phyloP scores from a whole-genome alignment of 495 filamentous ascomycete species.

The Daldinia bambusicola region DNA sequence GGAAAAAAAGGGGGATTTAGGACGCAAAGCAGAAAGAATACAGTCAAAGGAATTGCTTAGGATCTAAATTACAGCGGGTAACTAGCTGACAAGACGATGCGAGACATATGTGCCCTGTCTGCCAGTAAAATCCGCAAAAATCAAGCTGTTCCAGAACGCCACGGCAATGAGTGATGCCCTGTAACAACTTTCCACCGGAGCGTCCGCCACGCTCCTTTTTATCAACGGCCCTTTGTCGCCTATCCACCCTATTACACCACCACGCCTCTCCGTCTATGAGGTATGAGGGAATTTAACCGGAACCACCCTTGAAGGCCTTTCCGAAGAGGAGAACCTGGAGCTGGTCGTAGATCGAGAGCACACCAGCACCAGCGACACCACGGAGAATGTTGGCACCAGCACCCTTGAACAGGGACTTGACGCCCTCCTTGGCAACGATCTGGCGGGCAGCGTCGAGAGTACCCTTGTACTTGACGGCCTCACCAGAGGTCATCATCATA shows the following conservation, averaged over 20 bases:
- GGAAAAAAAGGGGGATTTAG: conserved; percentile 47
- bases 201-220: conserved; percentile 51
- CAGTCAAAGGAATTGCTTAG: conserved; percentile 65
- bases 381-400: conserved; percentile 99
- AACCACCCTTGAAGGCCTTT: conserved; percentile 97
- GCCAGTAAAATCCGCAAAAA: conserved; percentile 48
- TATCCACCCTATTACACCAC: conserved; percentile 48
- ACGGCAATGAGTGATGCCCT: conserved; percentile 58
- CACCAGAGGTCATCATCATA: conserved; percentile 99
- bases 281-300: conserved; percentile 69
- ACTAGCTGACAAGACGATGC: conserved; percentile 46
- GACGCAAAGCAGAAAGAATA: conserved; percentile 60
- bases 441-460: conserved; percentile 93
- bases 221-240: conserved; percentile 44
- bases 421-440: conserved; percentile 97
- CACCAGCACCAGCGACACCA: conserved; percentile 99
- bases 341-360: conserved; percentile 99
- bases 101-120: conserved; percentile 42
- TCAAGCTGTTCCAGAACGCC: conserved; percentile 58
- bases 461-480: conserved; percentile 99
- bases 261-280: conserved; percentile 48
- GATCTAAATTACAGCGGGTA: conserved; percentile 71
- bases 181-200: conserved; percentile 52
- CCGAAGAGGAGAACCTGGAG: conserved; percentile 98
- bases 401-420: conserved; percentile 99